Conservation (phyloP, 2,329 filamentous ascomycete species). For the Penicillium sp. region DNA sequence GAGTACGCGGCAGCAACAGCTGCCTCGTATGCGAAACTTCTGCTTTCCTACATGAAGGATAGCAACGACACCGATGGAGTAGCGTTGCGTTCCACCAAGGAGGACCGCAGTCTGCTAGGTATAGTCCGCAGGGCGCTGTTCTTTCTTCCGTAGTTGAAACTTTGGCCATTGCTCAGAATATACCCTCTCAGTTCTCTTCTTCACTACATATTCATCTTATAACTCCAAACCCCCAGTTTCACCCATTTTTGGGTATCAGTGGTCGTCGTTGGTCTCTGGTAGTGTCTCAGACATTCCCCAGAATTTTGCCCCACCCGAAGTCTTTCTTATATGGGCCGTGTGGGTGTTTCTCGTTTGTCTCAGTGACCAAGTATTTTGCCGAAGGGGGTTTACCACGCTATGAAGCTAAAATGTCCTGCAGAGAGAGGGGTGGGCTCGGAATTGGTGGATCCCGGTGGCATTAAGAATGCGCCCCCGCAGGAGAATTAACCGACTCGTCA, state of each 20-base stretch:
- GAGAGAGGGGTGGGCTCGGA: neutral
- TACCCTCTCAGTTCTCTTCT: too few relatives aligned
- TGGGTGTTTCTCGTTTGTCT: neutral
- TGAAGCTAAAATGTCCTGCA: neutral
- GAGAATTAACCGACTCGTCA: slow-evolving; percentile 9
- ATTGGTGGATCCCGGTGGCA: neutral
- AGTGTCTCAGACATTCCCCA: neutral
- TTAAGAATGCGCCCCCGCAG: slow-evolving; percentile 3
- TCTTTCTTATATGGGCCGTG: neutral
- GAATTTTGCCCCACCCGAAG: neutral
- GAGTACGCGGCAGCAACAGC: neutral
- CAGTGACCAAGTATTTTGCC: neutral
- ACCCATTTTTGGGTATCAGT: too few relatives aligned
- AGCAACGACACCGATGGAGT: slow-evolving; percentile 1
- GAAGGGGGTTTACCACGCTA: neutral
- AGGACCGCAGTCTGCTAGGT: neutral
- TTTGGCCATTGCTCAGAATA: too few relatives aligned
- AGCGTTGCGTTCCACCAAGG: neutral
- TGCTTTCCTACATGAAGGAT: slow-evolving; percentile 6
- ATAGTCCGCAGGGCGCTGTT: neutral
- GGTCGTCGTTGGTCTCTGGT: neutral
- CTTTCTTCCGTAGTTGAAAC: too few relatives aligned
- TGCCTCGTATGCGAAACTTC: slow-evolving; percentile 14
- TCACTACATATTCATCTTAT: too few relatives aligned
- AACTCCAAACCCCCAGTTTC: too few relatives aligned